These are phyloP conservation scores for Mycena floridula DNA, from an alignment of 768 basidiomycete species.

Conservation along the genomic window DNA sequence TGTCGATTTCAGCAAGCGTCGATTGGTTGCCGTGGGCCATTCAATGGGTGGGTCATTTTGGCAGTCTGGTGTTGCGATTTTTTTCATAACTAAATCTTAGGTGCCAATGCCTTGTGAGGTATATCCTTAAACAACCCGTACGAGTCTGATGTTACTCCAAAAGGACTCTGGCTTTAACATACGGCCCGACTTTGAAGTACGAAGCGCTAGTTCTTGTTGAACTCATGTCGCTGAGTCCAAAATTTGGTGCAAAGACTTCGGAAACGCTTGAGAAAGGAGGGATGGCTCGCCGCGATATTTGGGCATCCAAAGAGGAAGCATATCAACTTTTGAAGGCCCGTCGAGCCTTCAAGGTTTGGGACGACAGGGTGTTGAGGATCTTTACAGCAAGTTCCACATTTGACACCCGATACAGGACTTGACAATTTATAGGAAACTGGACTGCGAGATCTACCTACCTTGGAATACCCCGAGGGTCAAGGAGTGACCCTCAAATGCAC, in stretches of 20 bases:
- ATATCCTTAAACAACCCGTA: too few relatives aligned
- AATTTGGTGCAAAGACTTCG: constrained; percentile 7
- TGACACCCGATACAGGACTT: background rate
- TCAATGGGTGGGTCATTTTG: constrained; percentile 46
- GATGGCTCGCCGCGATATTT: constrained; percentile 38
- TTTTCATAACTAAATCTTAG: background rate
- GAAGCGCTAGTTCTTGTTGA: constrained; percentile 38
- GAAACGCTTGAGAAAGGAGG: constrained; percentile 21
- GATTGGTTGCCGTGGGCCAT: constrained; percentile 40
- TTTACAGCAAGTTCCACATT: constrained; percentile 29
- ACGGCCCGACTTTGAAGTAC: constrained; percentile 31
- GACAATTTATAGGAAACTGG: constrained; percentile 30
- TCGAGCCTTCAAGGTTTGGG: constrained; percentile 41
- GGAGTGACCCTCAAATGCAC: constrained; percentile 47
- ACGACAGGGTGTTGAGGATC: constrained; percentile 36
- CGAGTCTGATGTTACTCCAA: too few relatives aligned
- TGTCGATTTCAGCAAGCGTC: constrained; percentile 42
- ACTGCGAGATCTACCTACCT: constrained; percentile 33
- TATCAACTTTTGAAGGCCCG: constrained; percentile 29
- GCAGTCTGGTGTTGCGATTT: constrained; percentile 25
- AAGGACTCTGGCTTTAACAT: constrained; percentile 37
- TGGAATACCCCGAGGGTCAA: constrained; percentile 34
- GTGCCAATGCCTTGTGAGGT: too few relatives aligned
- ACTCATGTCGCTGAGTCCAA: constrained; percentile 30
- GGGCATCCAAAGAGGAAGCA: constrained; percentile 46